phyloP scores from a whole-genome alignment of 257 asterid genomes.

The Solanum chmielewskii region DNA sequence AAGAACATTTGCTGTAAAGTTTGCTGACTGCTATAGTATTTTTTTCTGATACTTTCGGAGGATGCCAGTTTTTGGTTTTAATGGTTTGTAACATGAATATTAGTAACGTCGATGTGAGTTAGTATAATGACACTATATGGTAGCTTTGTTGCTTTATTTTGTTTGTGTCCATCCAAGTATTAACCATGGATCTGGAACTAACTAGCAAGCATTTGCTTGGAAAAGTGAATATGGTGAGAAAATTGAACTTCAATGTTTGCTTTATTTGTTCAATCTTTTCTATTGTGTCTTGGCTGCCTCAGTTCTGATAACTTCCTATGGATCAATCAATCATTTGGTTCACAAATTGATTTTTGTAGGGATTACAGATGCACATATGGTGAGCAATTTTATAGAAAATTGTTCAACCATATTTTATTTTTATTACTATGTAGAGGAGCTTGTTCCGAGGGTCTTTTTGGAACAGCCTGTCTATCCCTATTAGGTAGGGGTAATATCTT shows the following conservation, averaged over 20 bases:
- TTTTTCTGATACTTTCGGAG: not conserved
- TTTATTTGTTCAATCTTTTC: not conserved
- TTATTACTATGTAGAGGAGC: not conserved
- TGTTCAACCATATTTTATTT: not conserved
- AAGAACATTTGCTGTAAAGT: constrained; percentile 1
- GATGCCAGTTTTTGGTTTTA: not conserved
- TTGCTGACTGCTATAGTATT: not conserved
- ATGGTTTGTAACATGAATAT: not conserved
- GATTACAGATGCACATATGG: not conserved
- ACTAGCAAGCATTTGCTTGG: not conserved
- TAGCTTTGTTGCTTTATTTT: not conserved
- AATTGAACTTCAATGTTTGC: not conserved
- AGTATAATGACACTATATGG: not conserved
- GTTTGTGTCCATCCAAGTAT: not conserved
- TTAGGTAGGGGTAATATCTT: not conserved
- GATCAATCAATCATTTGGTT: not conserved
- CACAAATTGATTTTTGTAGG: not conserved
- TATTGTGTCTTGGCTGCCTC: not conserved
- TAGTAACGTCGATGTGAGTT: not conserved
- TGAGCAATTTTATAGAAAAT: not conserved
- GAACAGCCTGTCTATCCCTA: not conserved
- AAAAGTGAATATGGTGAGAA: not conserved
- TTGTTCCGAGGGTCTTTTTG: no score
- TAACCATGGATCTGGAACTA: not conserved
- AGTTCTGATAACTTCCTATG: not conserved